These are phyloP conservation scores for Xerocomus minutiporus DNA, from an alignment of 1,284 basidiomycete species.

Conservation along the genomic window DNA sequence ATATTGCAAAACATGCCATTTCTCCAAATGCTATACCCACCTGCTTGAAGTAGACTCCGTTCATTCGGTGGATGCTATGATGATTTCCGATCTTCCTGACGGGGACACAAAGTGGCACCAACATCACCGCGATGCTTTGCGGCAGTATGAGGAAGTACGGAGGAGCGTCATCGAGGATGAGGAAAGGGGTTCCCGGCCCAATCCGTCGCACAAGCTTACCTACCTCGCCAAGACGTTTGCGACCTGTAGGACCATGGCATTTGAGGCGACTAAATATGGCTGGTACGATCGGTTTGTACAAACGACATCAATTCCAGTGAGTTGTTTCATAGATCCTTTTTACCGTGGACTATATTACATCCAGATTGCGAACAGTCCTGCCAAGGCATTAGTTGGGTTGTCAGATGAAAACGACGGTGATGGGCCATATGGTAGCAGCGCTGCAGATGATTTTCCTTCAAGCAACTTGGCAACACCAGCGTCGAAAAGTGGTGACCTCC, in stretches of 20 bases:
- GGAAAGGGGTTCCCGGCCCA: slow-evolving; percentile 34
- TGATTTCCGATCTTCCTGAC: slow-evolving; percentile 23
- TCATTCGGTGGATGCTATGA: slow-evolving; percentile 51
- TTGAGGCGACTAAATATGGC: slow-evolving; percentile 36
- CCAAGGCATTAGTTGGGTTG: slow-evolving; percentile 13
- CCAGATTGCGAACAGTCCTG: slow-evolving; percentile 21
- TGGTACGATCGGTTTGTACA: slow-evolving; percentile 46
- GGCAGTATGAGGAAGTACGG: slow-evolving; percentile 25
- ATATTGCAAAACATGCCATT: slow-evolving; percentile 50
- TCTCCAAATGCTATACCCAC: slow-evolving; percentile 48
- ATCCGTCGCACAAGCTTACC: slow-evolving; percentile 33
- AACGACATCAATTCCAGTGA: slow-evolving; percentile 22
- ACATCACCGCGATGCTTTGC: slow-evolving; percentile 35
- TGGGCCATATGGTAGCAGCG: slow-evolving; percentile 2
- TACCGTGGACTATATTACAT: neutral
- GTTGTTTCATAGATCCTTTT: neutral
- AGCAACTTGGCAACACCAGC: neutral
- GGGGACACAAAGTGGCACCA: slow-evolving; percentile 45
- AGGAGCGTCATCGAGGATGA: slow-evolving; percentile 31
- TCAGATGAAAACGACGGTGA: slow-evolving; percentile 10
- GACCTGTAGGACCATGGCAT: slow-evolving; percentile 41
- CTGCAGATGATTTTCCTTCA: neutral
- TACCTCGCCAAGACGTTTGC: slow-evolving; percentile 40
- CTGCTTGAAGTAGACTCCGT: slow-evolving; percentile 39
- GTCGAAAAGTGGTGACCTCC: neutral